Base-by-base conservation (phyloP, 2,329 filamentous ascomycete species). In the Aspergillus nomiae region DNA sequence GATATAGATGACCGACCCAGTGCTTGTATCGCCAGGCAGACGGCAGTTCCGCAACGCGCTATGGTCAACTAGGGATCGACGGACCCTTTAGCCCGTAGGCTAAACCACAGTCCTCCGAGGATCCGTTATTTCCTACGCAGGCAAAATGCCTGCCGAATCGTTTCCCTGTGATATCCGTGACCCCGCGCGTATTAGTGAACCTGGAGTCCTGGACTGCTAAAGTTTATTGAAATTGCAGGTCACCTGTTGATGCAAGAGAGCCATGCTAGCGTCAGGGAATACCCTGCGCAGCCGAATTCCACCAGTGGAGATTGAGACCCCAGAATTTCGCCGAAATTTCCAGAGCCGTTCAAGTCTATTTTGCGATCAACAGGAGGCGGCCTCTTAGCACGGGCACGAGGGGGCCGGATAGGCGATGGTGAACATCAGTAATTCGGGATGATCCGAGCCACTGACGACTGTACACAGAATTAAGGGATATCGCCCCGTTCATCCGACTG, bases 391-490 rank as follows among this genome's bases (percentile, higher is more conserved):
- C 38, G 7, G 48, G 32, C 21, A 38, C 26, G 48, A 36, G 36
- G 30, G 9, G 50, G 54, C 46, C 12, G 19, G n/a, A 51, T 30
- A 54, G 24, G 34, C 19, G 36, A 26, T 41, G 11, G 19, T 30
- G 58, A 41, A 41, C 24, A 14, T 21, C 26, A 36, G 34, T 38
- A 30, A 62, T 54, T 64, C 64, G 62, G 64, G 58, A 64, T 45
- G 56, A 61, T 59, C 64, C 62, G 64, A 66, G 55, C 60, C 19
- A 58, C 38, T 54, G 56, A 50, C 16, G 45, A 34, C 38, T 8
- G 26, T 28, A 28, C 26, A 2, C 26, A 28, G 26, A 4, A 32
- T 58, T 30, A 36, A 58, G 48, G 38, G 45, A 43, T 28, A 48
- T 55, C 56, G 60, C 38, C 60, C 60, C 60, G 56, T 53, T 46